Conservation (phyloP, 148 eudicot genomes). For the Nepenthes mirabilis region DNA sequence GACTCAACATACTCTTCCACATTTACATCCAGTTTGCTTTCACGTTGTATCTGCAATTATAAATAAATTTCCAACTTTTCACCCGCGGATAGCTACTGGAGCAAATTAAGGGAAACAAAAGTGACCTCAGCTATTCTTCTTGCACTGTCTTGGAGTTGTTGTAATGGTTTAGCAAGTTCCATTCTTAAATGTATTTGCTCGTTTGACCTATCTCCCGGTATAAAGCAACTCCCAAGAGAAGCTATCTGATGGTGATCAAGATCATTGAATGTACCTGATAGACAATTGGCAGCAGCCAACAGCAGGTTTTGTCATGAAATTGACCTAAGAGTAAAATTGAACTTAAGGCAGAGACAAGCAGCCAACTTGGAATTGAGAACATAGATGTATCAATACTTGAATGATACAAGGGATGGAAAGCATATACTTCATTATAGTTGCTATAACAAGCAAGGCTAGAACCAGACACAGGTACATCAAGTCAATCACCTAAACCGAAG, state of each 20-base stretch:
- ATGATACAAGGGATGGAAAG: too few relatives aligned
- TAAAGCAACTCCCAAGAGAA: conserved; percentile 90
- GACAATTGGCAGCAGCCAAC: conserved; percentile 3
- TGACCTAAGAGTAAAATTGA: not conserved
- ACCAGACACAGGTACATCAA: too few relatives aligned
- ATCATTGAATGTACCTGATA: conserved; percentile 86
- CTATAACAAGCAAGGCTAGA: too few relatives aligned
- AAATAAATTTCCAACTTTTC: not conserved
- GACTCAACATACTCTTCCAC: conserved; percentile 97
- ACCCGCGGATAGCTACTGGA: not conserved
- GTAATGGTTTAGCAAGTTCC: conserved; percentile 85
- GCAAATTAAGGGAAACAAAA: not conserved
- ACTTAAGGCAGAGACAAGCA: not conserved
- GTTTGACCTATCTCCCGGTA: conserved; percentile 73
- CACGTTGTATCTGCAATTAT: conserved; percentile 79
- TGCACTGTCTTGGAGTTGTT: conserved; percentile 95
- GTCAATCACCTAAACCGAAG: too few relatives aligned
- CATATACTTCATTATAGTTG: too few relatives aligned
- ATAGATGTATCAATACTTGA: too few relatives aligned
- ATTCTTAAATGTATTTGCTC: conserved; percentile 85
- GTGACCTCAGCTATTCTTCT: conserved; percentile 89
- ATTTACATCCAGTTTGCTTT: conserved; percentile 75
- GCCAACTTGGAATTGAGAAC: too few relatives aligned
- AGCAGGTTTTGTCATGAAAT: not conserved
- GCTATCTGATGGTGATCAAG: conserved; percentile 97